Base-by-base conservation (phyloP, 2,329 filamentous ascomycete species). In the Nigrospora osmanthi region DNA sequence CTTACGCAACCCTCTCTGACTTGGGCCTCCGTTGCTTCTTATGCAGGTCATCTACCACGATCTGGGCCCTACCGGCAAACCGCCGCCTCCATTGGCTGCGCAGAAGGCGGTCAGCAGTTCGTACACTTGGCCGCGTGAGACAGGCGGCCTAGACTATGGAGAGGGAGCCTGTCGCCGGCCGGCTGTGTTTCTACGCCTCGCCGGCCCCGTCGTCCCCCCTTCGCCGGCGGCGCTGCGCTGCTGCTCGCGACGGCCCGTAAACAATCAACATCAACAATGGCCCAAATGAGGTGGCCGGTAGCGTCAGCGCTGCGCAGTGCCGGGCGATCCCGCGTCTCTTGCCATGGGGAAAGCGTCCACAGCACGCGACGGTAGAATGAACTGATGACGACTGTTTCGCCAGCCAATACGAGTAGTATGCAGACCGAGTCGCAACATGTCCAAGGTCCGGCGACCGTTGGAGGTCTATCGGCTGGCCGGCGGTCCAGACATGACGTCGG, bases 401-500 rank as follows among this genome's bases (percentile, higher is more conserved):
- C 31, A 16, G 39, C 39, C 39, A 41, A 41, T 33, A 23, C 39
- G 39, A 41, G 39, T 13, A 19, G 32, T 6, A 28, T 6, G 9
- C 23, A 28, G 23, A 28, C 9, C 9, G 23, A 28, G 7, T 4
- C 23, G 23, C 23, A 28, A 28, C 5, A 28, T 10, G 23, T 28
- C 7, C 23, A 28, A 28, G 23, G 23, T 28, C 23, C 23, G 23
- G 23, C 23, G 23, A 28, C 23, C 23, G 23, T 33, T 23, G 16
- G 16, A 34, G 39, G 17, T 41, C 39, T 31, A 33, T 41, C 32
- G 39, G 31, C 39, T 41, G 39, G 30, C 16, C 39, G 32, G 39
- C 32, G 23, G 31, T n/a, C 39, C 17, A 34, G 33, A n/a, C 19
- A 42, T 42, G 40, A 42, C 40, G 40, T 42, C 40, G 40, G 40